These are phyloP conservation scores for Yamadazyma scolyti DNA, from an alignment of 805 yeast species.

Conservation along the genomic window DNA sequence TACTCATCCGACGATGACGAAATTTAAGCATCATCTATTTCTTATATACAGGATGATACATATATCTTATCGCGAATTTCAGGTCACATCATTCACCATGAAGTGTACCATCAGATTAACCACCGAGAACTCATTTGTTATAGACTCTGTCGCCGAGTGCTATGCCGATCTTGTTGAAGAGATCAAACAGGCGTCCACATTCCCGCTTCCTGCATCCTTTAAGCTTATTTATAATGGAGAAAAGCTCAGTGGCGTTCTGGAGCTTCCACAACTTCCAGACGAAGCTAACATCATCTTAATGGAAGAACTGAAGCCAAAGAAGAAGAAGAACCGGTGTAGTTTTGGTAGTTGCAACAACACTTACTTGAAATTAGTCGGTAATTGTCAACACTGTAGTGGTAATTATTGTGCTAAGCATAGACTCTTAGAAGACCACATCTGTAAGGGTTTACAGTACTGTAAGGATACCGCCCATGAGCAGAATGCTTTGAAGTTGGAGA, in stretches of 20 bases:
- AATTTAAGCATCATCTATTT: too few species aligned
- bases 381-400: conserved; percentile 80
- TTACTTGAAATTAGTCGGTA: conserved; percentile 71
- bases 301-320: conserved; percentile 11
- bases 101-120: conserved; percentile 35
- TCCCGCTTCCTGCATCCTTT: conserved; percentile 32
- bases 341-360: conserved; percentile 59
- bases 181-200: conserved; percentile 37
- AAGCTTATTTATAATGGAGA: conserved; percentile 39
- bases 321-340: conserved; percentile 47
- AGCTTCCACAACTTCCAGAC: conserved; percentile 1
- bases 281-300: conserved; percentile 11
- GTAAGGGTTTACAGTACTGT: conserved; percentile 74
- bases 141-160: conserved; percentile 42
- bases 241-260: conserved; percentile 26
- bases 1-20: too few species aligned
- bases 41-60: too few species aligned
- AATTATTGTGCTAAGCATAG: conserved; percentile 86
- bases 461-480: conserved; percentile 80
- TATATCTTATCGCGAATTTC: too few species aligned
- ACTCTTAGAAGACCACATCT: conserved; percentile 77
- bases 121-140: conserved; percentile 40
- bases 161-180: conserved; percentile 43
- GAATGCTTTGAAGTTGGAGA: conserved; percentile 77
- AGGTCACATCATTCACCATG: conserved; percentile 2